phyloP scores from a whole-genome alignment of 495 filamentous ascomycete species.

The Penicillium coprophilum region DNA sequence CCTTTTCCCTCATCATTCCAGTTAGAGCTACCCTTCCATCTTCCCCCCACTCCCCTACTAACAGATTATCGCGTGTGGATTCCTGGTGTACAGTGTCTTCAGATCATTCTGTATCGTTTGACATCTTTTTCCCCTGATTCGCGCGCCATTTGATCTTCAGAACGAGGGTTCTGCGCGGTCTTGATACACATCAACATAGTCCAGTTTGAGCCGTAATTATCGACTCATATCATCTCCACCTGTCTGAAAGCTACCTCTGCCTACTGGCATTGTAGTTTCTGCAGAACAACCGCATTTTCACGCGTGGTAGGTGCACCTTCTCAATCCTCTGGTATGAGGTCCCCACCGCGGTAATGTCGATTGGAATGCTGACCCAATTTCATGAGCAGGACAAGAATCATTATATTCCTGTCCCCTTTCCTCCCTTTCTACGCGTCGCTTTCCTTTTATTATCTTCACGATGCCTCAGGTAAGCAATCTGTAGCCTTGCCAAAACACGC shows the following conservation, averaged over 20 bases:
- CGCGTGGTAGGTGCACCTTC: conserved; percentile 45
- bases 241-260: conserved; percentile 18
- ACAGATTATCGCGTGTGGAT: conserved; percentile 13
- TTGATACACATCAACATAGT: conserved; percentile 15
- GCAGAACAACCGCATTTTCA: conserved; percentile 37
- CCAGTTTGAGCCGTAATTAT: conserved; percentile 17
- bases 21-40: conserved; percentile 38
- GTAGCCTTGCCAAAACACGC: conserved; percentile 14
- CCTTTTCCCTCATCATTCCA: conserved; percentile 41
- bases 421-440: conserved; percentile 31
- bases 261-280: conserved; percentile 32
- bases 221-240: conserved; percentile 27
- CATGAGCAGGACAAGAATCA: conserved; percentile 24
- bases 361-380: conserved; percentile 45
- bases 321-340: conserved; percentile 39
- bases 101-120: conserved; percentile 18
- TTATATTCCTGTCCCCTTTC: conserved; percentile 35
- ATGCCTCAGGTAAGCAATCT: conserved; percentile 49
- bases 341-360: conserved; percentile 39
- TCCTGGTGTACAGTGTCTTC: conserved; percentile 14
- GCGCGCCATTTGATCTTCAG: conserved; percentile 31
- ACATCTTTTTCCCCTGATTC: conserved; percentile 17
- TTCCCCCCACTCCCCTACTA: conserved; percentile 15
- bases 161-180: conserved; percentile 25
- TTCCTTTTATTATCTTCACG: conserved; percentile 25